Conservation (phyloP, 805 yeast genomes). For the Candida manassasensis region DNA sequence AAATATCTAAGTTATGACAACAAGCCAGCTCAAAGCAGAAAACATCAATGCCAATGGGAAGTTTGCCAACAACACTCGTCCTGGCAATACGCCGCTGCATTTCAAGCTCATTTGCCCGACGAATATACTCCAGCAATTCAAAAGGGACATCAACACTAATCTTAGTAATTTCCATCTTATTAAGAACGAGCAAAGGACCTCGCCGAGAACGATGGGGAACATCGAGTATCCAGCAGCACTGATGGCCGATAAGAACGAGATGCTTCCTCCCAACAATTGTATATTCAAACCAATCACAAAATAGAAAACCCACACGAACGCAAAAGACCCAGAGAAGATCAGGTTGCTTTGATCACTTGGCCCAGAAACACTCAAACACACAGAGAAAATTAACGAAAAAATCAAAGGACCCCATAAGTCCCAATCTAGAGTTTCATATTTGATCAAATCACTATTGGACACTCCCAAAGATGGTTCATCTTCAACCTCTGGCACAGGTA, state of each 20-base stretch:
- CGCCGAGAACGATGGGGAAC: slow-evolving; percentile 59
- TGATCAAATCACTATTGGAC: slow-evolving; percentile 12
- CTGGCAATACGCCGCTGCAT: slow-evolving; percentile 61
- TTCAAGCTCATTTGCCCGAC: slow-evolving; percentile 59
- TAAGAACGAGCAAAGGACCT: slow-evolving; percentile 42
- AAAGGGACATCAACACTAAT: slow-evolving; percentile 39
- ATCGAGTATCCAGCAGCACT: slow-evolving; percentile 67
- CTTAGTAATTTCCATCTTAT: slow-evolving; percentile 48
- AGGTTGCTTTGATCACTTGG: slow-evolving; percentile 41
- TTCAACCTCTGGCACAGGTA: slow-evolving; percentile 17
- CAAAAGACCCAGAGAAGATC: slow-evolving; percentile 61
- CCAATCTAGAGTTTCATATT: slow-evolving; percentile 43
- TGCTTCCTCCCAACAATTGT: slow-evolving; percentile 57
- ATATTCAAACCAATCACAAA: slow-evolving; percentile 59
- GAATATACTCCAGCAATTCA: slow-evolving; percentile 60
- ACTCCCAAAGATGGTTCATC: slow-evolving; percentile 29
- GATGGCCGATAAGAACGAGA: slow-evolving; percentile 63
- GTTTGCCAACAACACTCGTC: slow-evolving; percentile 56
- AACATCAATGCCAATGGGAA: slow-evolving; percentile 65
- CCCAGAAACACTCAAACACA: slow-evolving; percentile 47
- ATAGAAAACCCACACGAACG: slow-evolving; percentile 60
- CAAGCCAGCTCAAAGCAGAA: slow-evolving; percentile 60
- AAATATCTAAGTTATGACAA: slow-evolving; percentile 48
- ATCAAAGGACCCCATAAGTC: slow-evolving; percentile 71
- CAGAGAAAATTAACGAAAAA: slow-evolving; percentile 53